These are phyloP conservation scores for Eucalyptus pauciflora DNA, from an alignment of 345 rosid genomes.

Conservation along the genomic window DNA sequence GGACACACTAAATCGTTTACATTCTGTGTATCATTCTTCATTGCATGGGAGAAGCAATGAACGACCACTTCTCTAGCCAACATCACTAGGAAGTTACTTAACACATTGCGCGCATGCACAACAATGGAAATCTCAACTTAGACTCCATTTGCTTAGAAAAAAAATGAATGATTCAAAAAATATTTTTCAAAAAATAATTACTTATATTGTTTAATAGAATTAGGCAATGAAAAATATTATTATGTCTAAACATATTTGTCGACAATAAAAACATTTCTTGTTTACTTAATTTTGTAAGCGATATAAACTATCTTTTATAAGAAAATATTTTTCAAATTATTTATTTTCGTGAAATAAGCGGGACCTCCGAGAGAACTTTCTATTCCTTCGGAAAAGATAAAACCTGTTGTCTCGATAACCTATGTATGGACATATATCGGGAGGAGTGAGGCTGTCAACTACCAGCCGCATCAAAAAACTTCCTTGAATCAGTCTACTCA, in stretches of 20 bases:
- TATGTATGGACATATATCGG: background rate
- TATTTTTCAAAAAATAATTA: too few relatives aligned
- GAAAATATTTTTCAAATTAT: too few relatives aligned
- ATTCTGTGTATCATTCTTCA: background rate
- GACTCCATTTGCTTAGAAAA: background rate
- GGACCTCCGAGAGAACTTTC: background rate
- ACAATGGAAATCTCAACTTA: too few relatives aligned
- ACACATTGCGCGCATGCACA: background rate
- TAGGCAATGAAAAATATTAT: too few relatives aligned
- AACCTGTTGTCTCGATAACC: background rate
- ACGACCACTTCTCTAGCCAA: background rate
- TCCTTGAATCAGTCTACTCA: background rate
- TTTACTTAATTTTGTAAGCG: too few relatives aligned
- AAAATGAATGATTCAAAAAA: too few relatives aligned
- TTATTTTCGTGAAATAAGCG: too few relatives aligned
- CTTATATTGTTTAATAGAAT: rapidly evolving
- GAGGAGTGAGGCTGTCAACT: background rate
- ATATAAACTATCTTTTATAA: too few relatives aligned
- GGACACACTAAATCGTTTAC: background rate
- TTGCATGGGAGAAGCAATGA: background rate
- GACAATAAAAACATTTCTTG: rapidly evolving
- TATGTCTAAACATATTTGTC: too few relatives aligned
- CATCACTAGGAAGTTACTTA: background rate
- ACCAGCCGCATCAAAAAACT: background rate
- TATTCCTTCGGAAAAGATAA: background rate